These are phyloP conservation scores for Penicillium sp. DNA, from an alignment of 2,329 filamentous ascomycete species.

Conservation along the genomic window DNA sequence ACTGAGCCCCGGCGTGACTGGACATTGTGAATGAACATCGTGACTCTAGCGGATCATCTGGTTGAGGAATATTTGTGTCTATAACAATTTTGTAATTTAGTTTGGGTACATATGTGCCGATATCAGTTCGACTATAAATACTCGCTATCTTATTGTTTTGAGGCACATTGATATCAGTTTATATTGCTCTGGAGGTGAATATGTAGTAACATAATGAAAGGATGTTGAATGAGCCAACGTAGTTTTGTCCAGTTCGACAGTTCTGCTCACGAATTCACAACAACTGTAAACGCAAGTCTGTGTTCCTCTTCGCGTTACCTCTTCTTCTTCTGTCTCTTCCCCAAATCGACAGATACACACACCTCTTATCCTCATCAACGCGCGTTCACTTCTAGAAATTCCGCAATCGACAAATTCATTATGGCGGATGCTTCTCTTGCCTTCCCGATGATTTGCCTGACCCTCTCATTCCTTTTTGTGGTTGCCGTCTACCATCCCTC, in stretches of 20 bases:
- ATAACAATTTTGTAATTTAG: not conserved
- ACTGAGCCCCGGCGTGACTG: slow-evolving; percentile 19
- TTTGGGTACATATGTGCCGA: not conserved
- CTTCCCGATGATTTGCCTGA: slow-evolving; percentile 16
- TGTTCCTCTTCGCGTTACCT: not conserved
- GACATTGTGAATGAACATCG: slow-evolving; percentile 13
- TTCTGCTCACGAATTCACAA: not conserved
- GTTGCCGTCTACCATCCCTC: slow-evolving; percentile 7
- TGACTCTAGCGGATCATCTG: not conserved
- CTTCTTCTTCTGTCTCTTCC: not conserved
- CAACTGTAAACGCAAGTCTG: too few species aligned
- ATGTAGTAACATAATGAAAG: not conserved
- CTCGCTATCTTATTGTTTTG: not conserved
- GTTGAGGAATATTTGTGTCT: not conserved
- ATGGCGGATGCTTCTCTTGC: slow-evolving; percentile 9
- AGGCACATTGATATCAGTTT: too few species aligned
- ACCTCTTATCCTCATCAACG: not conserved
- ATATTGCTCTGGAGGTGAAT: not conserved
- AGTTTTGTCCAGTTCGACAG: not conserved
- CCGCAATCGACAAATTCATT: not conserved
- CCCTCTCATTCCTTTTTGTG: slow-evolving; percentile 20
- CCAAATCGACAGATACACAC: not conserved
- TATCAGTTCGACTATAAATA: not conserved
- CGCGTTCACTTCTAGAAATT: not conserved
- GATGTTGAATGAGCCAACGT: too few species aligned